phyloP scores from a whole-genome alignment of 257 asterid genomes.

The Forsythia viridissima region DNA sequence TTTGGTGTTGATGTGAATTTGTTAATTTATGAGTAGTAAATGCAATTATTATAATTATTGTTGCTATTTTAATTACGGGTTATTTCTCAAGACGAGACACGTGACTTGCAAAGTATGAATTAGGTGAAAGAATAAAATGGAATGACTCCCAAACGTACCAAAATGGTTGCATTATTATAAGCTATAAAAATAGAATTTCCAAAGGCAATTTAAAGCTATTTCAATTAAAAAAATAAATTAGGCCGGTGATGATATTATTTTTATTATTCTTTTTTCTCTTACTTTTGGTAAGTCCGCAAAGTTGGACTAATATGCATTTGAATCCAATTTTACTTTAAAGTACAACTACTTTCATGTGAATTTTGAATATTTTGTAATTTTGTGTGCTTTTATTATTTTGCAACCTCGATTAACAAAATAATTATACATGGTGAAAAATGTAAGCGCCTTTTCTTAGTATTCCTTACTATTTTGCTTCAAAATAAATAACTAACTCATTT shows the following conservation, averaged over 20 bases:
- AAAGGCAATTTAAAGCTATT: background rate
- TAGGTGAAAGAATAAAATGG: constrained; percentile 47
- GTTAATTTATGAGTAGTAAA: constrained; percentile 1
- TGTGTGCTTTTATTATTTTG: background rate
- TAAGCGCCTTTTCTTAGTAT: too few species aligned
- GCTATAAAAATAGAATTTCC: background rate
- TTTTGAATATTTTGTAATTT: too few species aligned
- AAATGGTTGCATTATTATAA: background rate
- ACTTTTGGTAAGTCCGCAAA: background rate
- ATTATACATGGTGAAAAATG: too few species aligned
- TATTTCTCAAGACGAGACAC: constrained; percentile 4
- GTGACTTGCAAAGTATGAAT: constrained; percentile 34
- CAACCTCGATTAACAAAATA: too few species aligned
- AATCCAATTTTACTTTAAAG: background rate
- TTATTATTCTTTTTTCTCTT: background rate
- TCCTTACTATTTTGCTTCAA: too few species aligned
- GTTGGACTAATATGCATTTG: background rate
- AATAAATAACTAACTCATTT: too few species aligned
- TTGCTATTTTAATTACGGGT: background rate
- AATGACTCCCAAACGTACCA: constrained; percentile 28
- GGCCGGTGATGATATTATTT: too few species aligned
- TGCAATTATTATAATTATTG: background rate
- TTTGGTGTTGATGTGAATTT: constrained; percentile 12
- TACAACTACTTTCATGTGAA: too few species aligned
- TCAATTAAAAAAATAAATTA: too few species aligned